Conservation (phyloP, 495 filamentous ascomycete species). For the Xylaria telfairii region DNA sequence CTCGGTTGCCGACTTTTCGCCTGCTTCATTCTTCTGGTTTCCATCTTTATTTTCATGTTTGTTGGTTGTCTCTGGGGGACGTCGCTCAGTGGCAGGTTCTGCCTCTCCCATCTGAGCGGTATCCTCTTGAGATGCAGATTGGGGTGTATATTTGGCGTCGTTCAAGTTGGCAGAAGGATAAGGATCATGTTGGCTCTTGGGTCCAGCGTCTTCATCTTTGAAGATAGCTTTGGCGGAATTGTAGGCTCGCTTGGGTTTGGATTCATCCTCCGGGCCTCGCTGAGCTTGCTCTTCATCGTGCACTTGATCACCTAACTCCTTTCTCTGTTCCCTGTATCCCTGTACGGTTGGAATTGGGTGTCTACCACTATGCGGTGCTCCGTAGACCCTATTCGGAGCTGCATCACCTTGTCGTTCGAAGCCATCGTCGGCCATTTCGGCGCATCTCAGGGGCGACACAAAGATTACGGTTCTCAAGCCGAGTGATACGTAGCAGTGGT, state of each 20-base stretch:
- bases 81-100: constrained; percentile 7
- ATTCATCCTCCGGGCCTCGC: constrained; percentile 46
- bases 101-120: constrained; percentile 52
- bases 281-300: constrained; percentile 49
- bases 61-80: constrained; percentile 20
- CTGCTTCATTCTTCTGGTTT: constrained; percentile 25
- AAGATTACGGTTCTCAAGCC: background rate
- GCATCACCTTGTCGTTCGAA: constrained; percentile 48
- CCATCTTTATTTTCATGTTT: constrained; percentile 26
- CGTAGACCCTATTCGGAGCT: constrained; percentile 51
- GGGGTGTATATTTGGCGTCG: constrained; percentile 22
- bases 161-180: constrained; percentile 51
- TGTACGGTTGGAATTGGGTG: constrained; percentile 70
- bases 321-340: constrained; percentile 63
- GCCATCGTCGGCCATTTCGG: constrained; percentile 42
- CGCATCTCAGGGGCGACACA: background rate
- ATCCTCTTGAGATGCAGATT: constrained; percentile 63
- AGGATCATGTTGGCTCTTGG: constrained; percentile 40
- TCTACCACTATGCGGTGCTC: constrained; percentile 58
- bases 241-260: constrained; percentile 44
- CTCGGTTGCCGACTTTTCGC: constrained; percentile 60
- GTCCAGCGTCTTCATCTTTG: constrained; percentile 43
- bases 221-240: constrained; percentile 50
- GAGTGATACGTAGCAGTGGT: background rate
- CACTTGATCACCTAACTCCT: constrained; percentile 50